These are phyloP conservation scores for Firmiana major DNA, from an alignment of 345 rosid species.

Conservation along the genomic window DNA sequence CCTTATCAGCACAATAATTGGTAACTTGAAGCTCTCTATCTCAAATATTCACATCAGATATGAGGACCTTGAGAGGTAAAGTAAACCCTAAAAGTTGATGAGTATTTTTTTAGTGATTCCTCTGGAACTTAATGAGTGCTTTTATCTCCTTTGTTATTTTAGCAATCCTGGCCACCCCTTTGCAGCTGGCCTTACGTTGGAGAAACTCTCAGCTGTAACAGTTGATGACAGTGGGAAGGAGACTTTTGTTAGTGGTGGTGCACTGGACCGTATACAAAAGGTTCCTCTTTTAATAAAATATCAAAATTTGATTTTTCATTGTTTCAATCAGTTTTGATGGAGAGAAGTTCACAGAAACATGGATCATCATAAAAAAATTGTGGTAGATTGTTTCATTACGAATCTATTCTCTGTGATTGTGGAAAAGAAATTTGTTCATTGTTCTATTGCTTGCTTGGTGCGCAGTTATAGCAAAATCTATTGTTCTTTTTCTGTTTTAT, in stretches of 20 bases:
- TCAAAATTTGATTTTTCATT: background rate
- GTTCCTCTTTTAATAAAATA: constrained; percentile 30
- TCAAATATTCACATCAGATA: constrained; percentile 97
- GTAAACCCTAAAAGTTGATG: constrained; percentile 1
- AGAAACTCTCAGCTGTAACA: constrained; percentile 91
- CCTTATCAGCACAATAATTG: constrained; percentile 83
- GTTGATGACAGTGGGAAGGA: constrained; percentile 87
- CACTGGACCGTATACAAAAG: constrained; percentile 77
- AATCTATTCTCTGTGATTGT: background rate
- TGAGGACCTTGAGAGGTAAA: constrained; percentile 93
- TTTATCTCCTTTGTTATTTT: constrained; percentile 15
- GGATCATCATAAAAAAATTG: background rate
- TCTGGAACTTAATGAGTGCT: constrained; percentile 2
- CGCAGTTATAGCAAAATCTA: background rate
- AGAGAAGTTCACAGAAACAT: background rate
- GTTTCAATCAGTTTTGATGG: constrained; percentile 7
- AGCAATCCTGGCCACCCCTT: constrained; percentile 94
- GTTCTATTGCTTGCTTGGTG: constrained; percentile 3
- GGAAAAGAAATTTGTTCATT: background rate
- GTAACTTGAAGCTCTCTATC: constrained; percentile 94
- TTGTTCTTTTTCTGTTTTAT: background rate
- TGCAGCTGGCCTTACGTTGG: constrained; percentile 81
- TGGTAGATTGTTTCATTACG: background rate
- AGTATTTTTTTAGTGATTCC: background rate
- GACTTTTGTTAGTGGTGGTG: constrained; percentile 80